Conservation (phyloP, 2,329 filamentous ascomycete species). For the Ophiostoma ips region DNA sequence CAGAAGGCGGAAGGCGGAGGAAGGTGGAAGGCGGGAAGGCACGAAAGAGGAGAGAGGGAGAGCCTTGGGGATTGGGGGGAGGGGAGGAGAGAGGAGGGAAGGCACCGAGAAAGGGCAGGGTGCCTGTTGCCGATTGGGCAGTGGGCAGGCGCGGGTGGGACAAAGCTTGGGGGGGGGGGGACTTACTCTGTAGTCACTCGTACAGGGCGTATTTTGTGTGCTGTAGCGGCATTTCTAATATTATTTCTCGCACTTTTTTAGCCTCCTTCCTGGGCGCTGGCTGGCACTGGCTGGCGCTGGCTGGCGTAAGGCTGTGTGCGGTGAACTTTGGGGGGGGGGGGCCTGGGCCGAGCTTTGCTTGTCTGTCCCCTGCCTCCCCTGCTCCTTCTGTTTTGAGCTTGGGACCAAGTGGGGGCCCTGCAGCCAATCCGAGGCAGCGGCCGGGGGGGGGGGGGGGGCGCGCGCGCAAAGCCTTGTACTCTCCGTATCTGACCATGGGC, state of each 20-base stretch:
- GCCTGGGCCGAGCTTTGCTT: neutral
- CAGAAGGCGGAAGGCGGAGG: neutral
- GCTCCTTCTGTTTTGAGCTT: neutral
- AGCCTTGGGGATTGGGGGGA: neutral
- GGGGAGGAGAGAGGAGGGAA: neutral
- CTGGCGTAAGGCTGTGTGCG: too few species aligned
- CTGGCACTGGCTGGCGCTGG: too few species aligned
- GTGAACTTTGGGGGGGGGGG: neutral
- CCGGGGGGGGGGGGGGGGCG: too few species aligned
- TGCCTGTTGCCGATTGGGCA: neutral
- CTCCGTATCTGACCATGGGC: too few species aligned
- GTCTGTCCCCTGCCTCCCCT: too few species aligned
- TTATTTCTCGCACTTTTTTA: too few species aligned
- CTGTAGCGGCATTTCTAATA: too few species aligned
- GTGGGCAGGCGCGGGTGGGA: too few species aligned
- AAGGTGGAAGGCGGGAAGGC: neutral
- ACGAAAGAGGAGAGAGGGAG: neutral
- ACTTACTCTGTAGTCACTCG: too few species aligned
- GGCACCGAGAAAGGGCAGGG: neutral
- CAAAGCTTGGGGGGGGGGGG: too few species aligned
- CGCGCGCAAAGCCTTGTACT: conserved; percentile 9
- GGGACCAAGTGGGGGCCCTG: conserved; percentile 5
- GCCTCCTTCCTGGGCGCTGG: too few species aligned
- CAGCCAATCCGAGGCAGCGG: conserved; percentile 11
- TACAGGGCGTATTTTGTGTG: too few species aligned